Evolutionary conservation across 768 basidiomycete species (phyloP).

Genomic region (Saitozyma podzolica): DNA sequence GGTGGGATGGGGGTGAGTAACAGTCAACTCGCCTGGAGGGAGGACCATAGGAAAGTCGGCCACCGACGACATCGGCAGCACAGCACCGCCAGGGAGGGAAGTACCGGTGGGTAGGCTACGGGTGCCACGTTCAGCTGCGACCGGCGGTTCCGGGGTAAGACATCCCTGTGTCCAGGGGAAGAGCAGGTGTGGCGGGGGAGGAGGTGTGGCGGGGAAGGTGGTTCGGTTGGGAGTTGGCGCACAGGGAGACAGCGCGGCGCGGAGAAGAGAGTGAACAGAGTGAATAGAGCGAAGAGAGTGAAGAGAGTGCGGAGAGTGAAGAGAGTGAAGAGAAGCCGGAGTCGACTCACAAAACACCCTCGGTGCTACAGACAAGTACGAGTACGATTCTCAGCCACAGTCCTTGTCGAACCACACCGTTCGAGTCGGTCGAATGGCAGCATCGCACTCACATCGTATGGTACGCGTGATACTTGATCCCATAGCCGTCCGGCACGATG

Average conservation of each 20-base stretch:
- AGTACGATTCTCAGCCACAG: background rate
- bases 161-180: background rate
- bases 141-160: no score
- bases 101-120: conserved; percentile 44
- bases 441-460: conserved; percentile 42
- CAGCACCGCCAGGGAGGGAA: conserved; percentile 43
- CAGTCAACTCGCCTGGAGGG: conserved; percentile 24
- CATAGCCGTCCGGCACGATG: conserved; percentile 47
- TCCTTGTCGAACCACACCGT: background rate
- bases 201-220: no score
- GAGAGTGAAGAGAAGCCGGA: no score
- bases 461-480: conserved; percentile 50
- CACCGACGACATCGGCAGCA: conserved; percentile 44
- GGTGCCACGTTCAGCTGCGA: no score
- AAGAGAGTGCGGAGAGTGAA: no score
- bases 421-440: no score
- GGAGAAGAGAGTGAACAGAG: no score
- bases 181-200: background rate
- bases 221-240: no score
- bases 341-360: conserved; percentile 49
- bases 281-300: no score
- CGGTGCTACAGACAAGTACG: conserved; percentile 26
- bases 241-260: no score
- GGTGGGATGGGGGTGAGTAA: background rate
- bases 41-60: conserved; percentile 47